Evolutionary conservation across 179 eudicot genomes (phyloP), one percentile per base, ranked within the genome.

Genomic region (Spergularia azorica): DNA sequence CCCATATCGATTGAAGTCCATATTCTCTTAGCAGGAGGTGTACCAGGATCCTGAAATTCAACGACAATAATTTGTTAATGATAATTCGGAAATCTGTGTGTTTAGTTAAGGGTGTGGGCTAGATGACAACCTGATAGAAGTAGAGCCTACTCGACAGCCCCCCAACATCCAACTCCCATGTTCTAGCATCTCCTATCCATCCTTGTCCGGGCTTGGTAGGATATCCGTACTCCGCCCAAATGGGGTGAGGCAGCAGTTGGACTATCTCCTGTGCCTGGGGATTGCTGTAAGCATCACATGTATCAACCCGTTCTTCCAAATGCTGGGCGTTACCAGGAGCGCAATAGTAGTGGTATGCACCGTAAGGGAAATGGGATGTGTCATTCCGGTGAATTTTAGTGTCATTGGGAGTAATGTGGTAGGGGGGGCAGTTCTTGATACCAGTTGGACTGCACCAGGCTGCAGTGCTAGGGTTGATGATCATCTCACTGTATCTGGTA

Each of bases 401-500:
- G 78, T 86, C 62, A 77, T 83, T 76, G 17, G 92, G 87, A 16
- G 89, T 87, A 46, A 87, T 85, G 74, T 90, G 95, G 76, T 83
- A 87, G 4, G 95, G 92, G 8, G 95, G 95, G 81, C 95, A 90
- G 48, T 83, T 76, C 72, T 64, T 68, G 9, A 87, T 69, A 64
- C 63, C 76, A 18, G 68, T 63, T 5, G 89, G 85, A 78, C 83
- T 79, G 77, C 95, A 90, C 92, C 90, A 87, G 9, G 90, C 86
- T 0, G 80, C 58, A 4, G 84, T 86, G 36, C 79, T 86, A 0
- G 95, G 95, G 79, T 90, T 90, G 61, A 90, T 87, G 76, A 90
- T 89, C 95, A 90, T 89, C 77, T 90, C 95, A 14, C 89, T 78
- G 83, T 90, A 90, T 75, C 95, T 69, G n/a, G 95, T 90, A 0